Evolutionary conservation across 768 basidiomycete genomes (phyloP), one percentile per base, ranked within the genome.

Genomic region (Suillus variegatus): DNA sequence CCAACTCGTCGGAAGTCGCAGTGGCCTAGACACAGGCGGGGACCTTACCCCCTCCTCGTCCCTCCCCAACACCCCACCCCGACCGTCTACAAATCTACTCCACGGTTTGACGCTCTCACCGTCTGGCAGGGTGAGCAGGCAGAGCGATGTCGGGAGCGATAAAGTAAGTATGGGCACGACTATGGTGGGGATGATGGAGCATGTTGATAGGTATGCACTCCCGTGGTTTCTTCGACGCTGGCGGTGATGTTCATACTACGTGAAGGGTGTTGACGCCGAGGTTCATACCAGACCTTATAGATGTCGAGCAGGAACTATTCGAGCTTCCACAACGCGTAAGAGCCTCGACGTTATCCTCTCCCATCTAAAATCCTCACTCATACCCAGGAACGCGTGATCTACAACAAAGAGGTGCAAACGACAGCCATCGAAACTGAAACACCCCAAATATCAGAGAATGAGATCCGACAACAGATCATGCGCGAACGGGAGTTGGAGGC

Each of bases 241-340:
- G 14, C 7, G 13, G 25, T 51, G 7, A 22, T 28, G 46, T 44
- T 44, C 60, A 38, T 49, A 69, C 54, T 32, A 28, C n/a, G 60
- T 51, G 68, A 55, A 92, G 90, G 64, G 80, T 81, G 54, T 80
- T 92, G 71, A 87, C 85, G 6, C 88, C 89, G 13, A 83, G 91
- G 51, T 82, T 85, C 38, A 80, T 88, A 51, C 85, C 86, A n/a
- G 93, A 94, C 72, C 83, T 95, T n/a, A 86, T 97, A 60, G 93
- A 97, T 69, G 84, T 93, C 20, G 92, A 95, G 68, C 89, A 94
- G 72, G 95, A 97, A 73, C 79, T 97, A 6, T 97, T 94, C 69
- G 95, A 96, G 70, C 79, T 95, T 13, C 95, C 95, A 3, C 88
- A 91, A 71, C 94, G 91, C 81, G 95, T 94, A 63, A 56, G 81